Conservation (phyloP, 495 filamentous ascomycete genomes). For the Neohortaea acidophila region DNA sequence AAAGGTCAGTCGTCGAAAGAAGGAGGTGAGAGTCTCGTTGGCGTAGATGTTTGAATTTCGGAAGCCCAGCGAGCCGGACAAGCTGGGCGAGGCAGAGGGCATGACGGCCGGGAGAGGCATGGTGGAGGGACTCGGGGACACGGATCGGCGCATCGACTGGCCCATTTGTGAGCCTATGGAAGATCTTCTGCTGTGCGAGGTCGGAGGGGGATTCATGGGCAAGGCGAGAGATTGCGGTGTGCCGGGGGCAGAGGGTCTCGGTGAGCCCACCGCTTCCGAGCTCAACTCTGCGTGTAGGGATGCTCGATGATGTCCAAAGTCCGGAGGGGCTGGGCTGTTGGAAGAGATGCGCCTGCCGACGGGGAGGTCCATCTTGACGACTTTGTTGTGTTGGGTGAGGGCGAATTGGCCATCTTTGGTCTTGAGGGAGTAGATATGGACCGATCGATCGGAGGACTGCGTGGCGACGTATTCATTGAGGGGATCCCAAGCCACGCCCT, state of each 20-base stretch:
- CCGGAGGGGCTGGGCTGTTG: slow-evolving; percentile 82
- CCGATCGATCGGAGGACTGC: slow-evolving; percentile 92
- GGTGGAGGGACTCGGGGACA: slow-evolving; percentile 77
- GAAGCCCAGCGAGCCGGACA: slow-evolving; percentile 41
- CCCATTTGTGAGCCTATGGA: slow-evolving; percentile 71
- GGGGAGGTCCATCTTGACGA: slow-evolving; percentile 81
- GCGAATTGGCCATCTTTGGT: slow-evolving; percentile 95
- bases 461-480: slow-evolving; percentile 96
- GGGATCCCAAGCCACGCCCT: slow-evolving; percentile 97
- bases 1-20: slow-evolving; percentile 89
- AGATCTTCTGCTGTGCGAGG: slow-evolving; percentile 81
- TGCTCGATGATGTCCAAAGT: slow-evolving; percentile 39
- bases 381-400: slow-evolving; percentile 57
- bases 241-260: slow-evolving; percentile 81
- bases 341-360: slow-evolving; percentile 78
- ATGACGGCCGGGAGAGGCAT: slow-evolving; percentile 93
- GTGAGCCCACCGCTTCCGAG: slow-evolving; percentile 53
- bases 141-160: slow-evolving; percentile 68
- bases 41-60: slow-evolving; percentile 84
- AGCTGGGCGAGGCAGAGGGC: slow-evolving; percentile 75
- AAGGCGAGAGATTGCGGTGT: slow-evolving; percentile 78
- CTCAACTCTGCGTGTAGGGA: slow-evolving; percentile 44
- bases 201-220: slow-evolving; percentile 92
- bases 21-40: slow-evolving; percentile 95
- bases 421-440: slow-evolving; percentile 90